Evolutionary conservation across 2,329 filamentous ascomycete genomes (phyloP).

Genomic region (Beauveria caledonica): DNA sequence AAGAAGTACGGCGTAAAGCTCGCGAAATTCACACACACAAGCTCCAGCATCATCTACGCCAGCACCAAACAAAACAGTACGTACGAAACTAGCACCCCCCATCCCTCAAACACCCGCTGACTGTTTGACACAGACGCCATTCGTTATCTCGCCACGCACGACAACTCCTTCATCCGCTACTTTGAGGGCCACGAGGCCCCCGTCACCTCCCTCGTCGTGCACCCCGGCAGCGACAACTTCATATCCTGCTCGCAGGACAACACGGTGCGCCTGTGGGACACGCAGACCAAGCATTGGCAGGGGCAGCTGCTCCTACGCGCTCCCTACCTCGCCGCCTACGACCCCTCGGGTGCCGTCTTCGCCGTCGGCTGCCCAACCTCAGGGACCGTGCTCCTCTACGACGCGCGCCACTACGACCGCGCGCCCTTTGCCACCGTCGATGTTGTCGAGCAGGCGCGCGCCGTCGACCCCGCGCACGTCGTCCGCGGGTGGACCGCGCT

Average conservation of each 20-base stretch:
- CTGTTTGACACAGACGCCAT: slow-evolving; percentile 54
- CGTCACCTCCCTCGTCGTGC: slow-evolving; percentile 77
- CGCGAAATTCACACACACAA: slow-evolving; percentile 88
- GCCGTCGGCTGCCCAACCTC: slow-evolving; percentile 78
- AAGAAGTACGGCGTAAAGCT: slow-evolving; percentile 97
- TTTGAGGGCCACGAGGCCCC: slow-evolving; percentile 82
- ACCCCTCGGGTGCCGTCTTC: slow-evolving; percentile 86
- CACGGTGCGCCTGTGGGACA: slow-evolving; percentile 85
- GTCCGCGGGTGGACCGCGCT: slow-evolving; percentile 77
- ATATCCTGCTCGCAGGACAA: slow-evolving; percentile 87
- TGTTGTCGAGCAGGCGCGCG: slow-evolving; percentile 48
- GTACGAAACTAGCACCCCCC: slow-evolving; percentile 12
- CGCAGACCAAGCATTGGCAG: slow-evolving; percentile 68
- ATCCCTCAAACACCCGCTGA: background rate
- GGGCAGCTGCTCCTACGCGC: slow-evolving; percentile 74
- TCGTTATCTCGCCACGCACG: slow-evolving; percentile 81
- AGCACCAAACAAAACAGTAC: slow-evolving; percentile 88
- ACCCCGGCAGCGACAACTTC: slow-evolving; percentile 83
- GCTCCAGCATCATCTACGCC: slow-evolving; percentile 86
- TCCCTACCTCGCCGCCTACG: slow-evolving; percentile 79
- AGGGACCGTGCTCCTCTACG: slow-evolving; percentile 79
- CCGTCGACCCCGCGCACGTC: slow-evolving; percentile 47
- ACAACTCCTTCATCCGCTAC: slow-evolving; percentile 94
- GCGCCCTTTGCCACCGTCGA: slow-evolving; percentile 84
- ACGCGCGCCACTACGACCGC: slow-evolving; percentile 88